phyloP scores from a whole-genome alignment of 805 yeast genomes.

The Lipomyces kockii region DNA sequence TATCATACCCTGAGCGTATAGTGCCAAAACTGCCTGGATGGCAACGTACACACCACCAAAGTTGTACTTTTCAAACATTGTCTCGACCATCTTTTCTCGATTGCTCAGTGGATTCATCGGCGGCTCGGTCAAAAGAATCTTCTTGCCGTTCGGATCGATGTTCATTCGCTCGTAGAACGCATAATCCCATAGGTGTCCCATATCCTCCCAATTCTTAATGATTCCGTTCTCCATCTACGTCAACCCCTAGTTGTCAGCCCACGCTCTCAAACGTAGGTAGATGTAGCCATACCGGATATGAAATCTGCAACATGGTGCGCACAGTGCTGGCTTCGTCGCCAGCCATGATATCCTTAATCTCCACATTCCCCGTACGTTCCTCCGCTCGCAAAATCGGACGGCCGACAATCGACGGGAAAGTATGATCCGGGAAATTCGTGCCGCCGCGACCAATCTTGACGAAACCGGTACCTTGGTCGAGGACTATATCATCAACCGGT shows the following conservation, averaged over 20 bases:
- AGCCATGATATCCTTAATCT: conserved; percentile 95
- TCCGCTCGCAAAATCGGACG: conserved; percentile 97
- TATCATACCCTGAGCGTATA: conserved; percentile 83
- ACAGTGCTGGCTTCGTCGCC: conserved; percentile 94
- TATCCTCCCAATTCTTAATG: conserved; percentile 96
- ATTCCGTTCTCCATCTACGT: conserved; percentile 90
- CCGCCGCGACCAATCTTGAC: conserved; percentile 79
- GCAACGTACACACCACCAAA: conserved; percentile 95
- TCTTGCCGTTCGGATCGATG: conserved; percentile 70
- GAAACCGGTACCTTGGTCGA: conserved; percentile 99
- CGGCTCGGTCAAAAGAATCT: conserved; percentile 91
- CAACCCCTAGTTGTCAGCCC: not conserved
- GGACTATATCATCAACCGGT: conserved; percentile 55
- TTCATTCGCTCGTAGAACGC: conserved; percentile 92
- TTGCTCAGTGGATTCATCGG: conserved; percentile 95
- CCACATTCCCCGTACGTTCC: conserved; percentile 76
- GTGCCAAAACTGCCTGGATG: conserved; percentile 95
- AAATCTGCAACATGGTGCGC: conserved; percentile 84
- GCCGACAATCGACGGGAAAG: conserved; percentile 97
- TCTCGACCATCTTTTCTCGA: conserved; percentile 88
- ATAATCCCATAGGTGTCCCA: conserved; percentile 98
- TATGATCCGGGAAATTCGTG: conserved; percentile 93
- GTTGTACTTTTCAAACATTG: conserved; percentile 88
- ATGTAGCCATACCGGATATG: conserved; percentile 64
- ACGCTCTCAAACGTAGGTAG: not conserved